Conservation (phyloP, 2,329 filamentous ascomycete species). For the Ophiostoma novo-ulmi region DNA sequence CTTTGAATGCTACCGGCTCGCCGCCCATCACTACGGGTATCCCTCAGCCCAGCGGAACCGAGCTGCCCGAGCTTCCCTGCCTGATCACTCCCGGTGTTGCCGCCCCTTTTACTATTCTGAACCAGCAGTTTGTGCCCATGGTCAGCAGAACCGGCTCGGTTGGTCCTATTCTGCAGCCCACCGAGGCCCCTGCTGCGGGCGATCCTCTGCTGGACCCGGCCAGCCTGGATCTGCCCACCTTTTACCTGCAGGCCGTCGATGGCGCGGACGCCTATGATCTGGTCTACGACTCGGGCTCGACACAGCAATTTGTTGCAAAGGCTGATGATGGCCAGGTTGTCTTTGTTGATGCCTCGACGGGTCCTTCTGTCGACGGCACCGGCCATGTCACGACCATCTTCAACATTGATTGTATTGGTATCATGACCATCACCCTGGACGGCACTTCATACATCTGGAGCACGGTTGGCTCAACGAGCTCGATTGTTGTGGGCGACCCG, state of each 20-base stretch:
- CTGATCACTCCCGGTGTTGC: constrained; percentile 16
- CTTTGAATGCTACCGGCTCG: constrained; percentile 16
- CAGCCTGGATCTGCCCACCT: constrained; percentile 17
- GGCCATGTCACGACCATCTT: constrained; percentile 18
- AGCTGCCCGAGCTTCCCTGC: constrained; percentile 20
- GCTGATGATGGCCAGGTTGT: constrained; percentile 17
- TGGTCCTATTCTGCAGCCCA: constrained; percentile 19
- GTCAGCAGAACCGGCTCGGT: constrained; percentile 18
- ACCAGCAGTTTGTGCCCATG: constrained; percentile 23
- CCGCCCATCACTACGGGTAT: constrained; percentile 18
- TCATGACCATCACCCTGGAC: constrained; percentile 19
- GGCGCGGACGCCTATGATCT: background rate
- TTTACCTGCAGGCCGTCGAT: constrained; percentile 9
- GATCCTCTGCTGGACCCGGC: constrained; percentile 19
- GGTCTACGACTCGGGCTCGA: background rate
- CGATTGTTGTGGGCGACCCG: constrained; percentile 8
- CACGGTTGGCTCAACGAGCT: constrained; percentile 9
- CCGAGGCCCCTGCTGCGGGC: constrained; percentile 17
- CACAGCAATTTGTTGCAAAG: background rate
- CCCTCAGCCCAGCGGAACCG: constrained; percentile 17
- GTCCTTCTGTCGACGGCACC: constrained; percentile 14
- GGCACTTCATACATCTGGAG: constrained; percentile 7
- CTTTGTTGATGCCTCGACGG: constrained; percentile 17
- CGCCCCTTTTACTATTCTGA: constrained; percentile 17
- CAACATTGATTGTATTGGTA: constrained; percentile 20